Percentiles rank a stretch among this genome's conserved stretches.
Evolutionary conservation across 805 yeast species (phyloP).

Genomic region (Komagataella pastoris): DNA sequence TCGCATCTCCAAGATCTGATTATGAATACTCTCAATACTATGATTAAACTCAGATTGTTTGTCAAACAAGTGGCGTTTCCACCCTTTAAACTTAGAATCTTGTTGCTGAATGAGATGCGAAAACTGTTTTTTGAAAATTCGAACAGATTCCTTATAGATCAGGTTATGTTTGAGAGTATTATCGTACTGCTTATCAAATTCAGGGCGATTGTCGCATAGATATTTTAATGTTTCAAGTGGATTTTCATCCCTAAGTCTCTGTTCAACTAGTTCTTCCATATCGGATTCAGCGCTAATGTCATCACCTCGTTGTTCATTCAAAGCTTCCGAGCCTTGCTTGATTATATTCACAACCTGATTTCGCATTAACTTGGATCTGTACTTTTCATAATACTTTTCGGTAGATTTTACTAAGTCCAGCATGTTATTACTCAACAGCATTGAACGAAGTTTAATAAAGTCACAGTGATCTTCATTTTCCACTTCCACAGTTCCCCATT

Average conservation of each 20-base stretch:
- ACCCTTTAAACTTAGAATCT: conserved; percentile 44
- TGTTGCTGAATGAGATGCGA: conserved; percentile 30
- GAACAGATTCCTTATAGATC: conserved; percentile 29
- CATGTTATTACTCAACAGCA: conserved; percentile 59
- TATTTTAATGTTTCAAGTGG: neutral
- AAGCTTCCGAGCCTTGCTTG: neutral
- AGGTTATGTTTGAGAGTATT: conserved; percentile 23
- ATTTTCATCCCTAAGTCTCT: neutral
- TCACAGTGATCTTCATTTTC: conserved; percentile 74
- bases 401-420: conserved; percentile 68
- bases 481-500: conserved; percentile 81
- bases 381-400: conserved; percentile 63
- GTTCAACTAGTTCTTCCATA: conserved; percentile 9
- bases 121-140: conserved; percentile 27
- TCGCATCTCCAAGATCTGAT: conserved; percentile 22
- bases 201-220: neutral
- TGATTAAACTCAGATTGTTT: conserved; percentile 43
- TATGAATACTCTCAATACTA: conserved; percentile 33
- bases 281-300: conserved; percentile 9
- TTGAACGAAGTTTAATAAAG: conserved; percentile 46
- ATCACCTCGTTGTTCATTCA: conserved; percentile 1
- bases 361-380: conserved; percentile 43
- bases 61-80: conserved; percentile 42
- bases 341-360: conserved; percentile 20
- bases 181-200: conserved; percentile 7